Evolutionary conservation across 192 early-diverging fungal genomes (phyloP).

Genomic region (Entomortierella lignicola): DNA sequence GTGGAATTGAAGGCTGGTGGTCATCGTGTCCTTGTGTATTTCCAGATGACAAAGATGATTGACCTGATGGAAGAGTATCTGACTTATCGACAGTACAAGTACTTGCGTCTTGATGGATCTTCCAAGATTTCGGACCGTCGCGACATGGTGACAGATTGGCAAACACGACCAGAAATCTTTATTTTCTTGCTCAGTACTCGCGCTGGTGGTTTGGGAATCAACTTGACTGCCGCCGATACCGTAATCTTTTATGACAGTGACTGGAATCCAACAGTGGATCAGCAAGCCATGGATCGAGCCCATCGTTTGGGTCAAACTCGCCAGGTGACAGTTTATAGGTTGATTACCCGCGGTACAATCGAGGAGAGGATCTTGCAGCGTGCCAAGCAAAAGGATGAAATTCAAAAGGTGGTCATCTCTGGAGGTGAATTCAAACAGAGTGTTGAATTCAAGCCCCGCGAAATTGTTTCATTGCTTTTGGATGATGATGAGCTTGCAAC

Average conservation of each 20-base stretch:
- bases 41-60: conserved; percentile 93
- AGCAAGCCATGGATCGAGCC: conserved; percentile 92
- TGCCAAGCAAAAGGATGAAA: conserved; percentile 91
- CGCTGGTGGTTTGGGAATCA: conserved; percentile 90
- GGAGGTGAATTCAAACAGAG: conserved; percentile 85
- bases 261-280: conserved; percentile 93
- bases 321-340: conserved; percentile 85
- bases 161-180: conserved; percentile 87
- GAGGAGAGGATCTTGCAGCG: conserved; percentile 85
- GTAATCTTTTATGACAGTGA: conserved; percentile 91
- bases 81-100: conserved; percentile 85
- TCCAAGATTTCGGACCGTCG: conserved; percentile 88
- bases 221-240: conserved; percentile 90
- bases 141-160: conserved; percentile 94
- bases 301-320: conserved; percentile 88
- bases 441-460: conserved; percentile 89
- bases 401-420: conserved; percentile 93
- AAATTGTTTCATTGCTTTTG: conserved; percentile 86
- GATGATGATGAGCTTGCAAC: conserved; percentile 77
- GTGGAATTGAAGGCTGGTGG: conserved; percentile 79
- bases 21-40: conserved; percentile 85
- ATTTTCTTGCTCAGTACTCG: conserved; percentile 87
- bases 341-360: conserved; percentile 85
- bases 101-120: conserved; percentile 90
- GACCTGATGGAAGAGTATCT: conserved; percentile 91